A percentile compares a stretch with the other conserved stretches of the same genome.
Conservation (phyloP, 352 stramenopile genomes). For the Pythium oligandrum region DNA sequence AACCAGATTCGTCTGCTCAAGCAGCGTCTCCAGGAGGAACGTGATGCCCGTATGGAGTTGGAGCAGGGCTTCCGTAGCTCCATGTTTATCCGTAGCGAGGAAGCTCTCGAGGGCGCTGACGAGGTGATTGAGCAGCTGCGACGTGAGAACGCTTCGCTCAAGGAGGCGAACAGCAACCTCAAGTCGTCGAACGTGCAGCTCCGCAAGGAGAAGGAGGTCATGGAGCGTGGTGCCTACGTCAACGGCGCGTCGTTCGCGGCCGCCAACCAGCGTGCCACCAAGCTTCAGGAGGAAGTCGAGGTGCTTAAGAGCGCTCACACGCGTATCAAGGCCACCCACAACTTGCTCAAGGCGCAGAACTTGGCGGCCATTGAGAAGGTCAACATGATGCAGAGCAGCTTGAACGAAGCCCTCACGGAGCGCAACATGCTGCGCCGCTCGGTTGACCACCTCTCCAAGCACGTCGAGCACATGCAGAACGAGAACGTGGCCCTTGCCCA, state of each 20-base stretch:
- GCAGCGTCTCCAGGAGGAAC: conserved; percentile 88
- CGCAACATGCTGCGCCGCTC: conserved; percentile 69
- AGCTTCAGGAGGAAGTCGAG: conserved; percentile 84
- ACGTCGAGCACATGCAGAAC: conserved; percentile 72
- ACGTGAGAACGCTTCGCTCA: conserved; percentile 75
- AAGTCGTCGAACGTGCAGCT: conserved; percentile 80
- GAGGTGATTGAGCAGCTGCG: conserved; percentile 83
- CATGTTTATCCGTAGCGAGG: conserved; percentile 75
- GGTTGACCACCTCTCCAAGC: conserved; percentile 64
- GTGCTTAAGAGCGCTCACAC: conserved; percentile 67
- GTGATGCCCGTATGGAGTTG: conserved; percentile 78
- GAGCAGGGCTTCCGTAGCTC: conserved; percentile 70
- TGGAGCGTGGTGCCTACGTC: conserved; percentile 85
- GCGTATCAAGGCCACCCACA: conserved; percentile 82
- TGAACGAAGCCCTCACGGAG: conserved; percentile 70
- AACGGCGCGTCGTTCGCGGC: conserved; percentile 83
- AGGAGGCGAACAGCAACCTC: conserved; percentile 80
- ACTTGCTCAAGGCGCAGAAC: conserved; percentile 79
- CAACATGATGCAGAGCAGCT: conserved; percentile 62
- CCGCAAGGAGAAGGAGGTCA: conserved; percentile 87
- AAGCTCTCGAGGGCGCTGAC: conserved; percentile 75
- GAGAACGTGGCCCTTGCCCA: conserved; percentile 84
- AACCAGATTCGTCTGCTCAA: conserved; percentile 93
- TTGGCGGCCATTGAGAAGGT: conserved; percentile 80
- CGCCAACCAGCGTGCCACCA: conserved; percentile 79